Conservation (phyloP, 495 filamentous ascomycete species). For the Barbatosphaeria neglecta region DNA sequence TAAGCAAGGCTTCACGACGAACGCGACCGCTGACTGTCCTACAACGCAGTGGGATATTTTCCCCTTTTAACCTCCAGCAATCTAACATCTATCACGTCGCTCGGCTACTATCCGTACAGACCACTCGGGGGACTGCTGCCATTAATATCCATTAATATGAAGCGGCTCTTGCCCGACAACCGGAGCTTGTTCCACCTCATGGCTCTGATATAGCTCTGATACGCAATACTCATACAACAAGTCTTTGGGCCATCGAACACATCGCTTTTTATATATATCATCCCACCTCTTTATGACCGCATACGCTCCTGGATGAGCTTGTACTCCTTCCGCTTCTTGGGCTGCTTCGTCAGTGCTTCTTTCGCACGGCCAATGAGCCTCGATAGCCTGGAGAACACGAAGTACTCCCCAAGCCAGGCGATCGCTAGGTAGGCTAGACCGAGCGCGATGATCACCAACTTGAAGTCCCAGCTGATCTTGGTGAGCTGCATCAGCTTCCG, state of each 20-base stretch:
- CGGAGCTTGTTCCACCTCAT: too few species aligned
- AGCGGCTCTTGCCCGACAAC: too few species aligned
- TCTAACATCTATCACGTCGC: too few species aligned
- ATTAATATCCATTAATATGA: too few species aligned
- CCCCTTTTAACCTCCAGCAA: too few species aligned
- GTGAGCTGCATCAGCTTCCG: slow-evolving; percentile 76
- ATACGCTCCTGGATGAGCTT: slow-evolving; percentile 70
- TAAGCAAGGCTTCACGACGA: too few species aligned
- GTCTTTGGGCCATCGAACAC: background rate
- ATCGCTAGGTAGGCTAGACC: slow-evolving; percentile 53
- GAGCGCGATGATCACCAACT: slow-evolving; percentile 54
- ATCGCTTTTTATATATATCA: background rate
- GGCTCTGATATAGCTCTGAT: too few species aligned
- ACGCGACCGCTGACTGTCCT: too few species aligned
- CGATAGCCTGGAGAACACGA: slow-evolving; percentile 59
- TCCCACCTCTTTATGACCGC: slow-evolving; percentile 24
- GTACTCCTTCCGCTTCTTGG: slow-evolving; percentile 77
- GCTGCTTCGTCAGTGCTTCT: slow-evolving; percentile 38
- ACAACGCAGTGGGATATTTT: too few species aligned
- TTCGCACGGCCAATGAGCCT: slow-evolving; percentile 50
- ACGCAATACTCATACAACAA: too few species aligned
- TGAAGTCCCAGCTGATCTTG: slow-evolving; percentile 56
- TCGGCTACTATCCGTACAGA: too few species aligned
- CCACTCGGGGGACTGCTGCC: too few species aligned
- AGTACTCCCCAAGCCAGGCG: slow-evolving; percentile 60